Evolutionary conservation across 805 yeast species (phyloP), one percentile per base, ranked within the genome.

Genomic region (Kazachstania bromeliacearum): DNA sequence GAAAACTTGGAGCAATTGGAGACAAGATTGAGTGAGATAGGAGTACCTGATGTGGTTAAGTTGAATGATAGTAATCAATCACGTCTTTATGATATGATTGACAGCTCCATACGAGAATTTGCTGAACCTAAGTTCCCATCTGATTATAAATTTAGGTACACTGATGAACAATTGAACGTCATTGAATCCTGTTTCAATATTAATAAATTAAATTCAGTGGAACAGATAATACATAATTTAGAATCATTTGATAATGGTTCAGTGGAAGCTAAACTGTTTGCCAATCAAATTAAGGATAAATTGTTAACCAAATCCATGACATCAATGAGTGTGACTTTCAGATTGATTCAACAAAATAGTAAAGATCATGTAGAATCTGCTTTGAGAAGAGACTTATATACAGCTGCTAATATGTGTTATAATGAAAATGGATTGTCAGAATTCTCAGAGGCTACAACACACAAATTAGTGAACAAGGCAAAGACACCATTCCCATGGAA

Each of bases 91-190:
- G 40, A 48, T 19, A 67, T 81, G 46, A 76, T 89, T 23, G 79
- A 80, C 60, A 67, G 67, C 34, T 75, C 87, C 4, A 73, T 89
- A 40, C 85, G 85, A 51, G 95, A 87, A 55, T 89, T 76, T 55
- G 64, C 80, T 12, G 35, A 35, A 26, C 79, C 74, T 38, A 76
- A 75, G 28, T 62, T 79, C 36, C 92, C 95, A 22, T 63, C 59
- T 28, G 69, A 67, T 53, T 79, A 76, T 62, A 59, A 69, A 48
- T 82, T 74, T 55, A 76, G 73, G 42, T 73, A 70, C 48, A 50
- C 76, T 14, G 54, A 63, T 3, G 76, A 69, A 22, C 71, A 83
- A 47, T 65, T 85, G 32, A 58, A 63, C 34, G 65, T 77, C 21
- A 79, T 92, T 50, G 94, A 85, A 50, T 53, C 55, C 16, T 77